Evolutionary conservation across 345 rosid genomes (phyloP), one percentile per base, ranked within the genome.

Genomic region (Lepidium didymum): DNA sequence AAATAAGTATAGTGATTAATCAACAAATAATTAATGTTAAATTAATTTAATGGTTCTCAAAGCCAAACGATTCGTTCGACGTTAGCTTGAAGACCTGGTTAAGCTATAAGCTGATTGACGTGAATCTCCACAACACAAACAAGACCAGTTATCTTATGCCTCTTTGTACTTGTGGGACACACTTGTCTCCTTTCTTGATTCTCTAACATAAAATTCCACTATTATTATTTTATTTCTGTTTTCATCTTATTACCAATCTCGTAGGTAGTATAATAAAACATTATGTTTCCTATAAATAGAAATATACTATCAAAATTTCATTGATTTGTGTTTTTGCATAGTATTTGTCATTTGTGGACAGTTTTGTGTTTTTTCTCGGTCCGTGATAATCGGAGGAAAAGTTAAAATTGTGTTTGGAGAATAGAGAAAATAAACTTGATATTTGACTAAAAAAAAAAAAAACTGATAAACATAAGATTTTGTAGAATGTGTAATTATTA

Each of bases 81-180:
- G 67, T 65, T 73, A 38, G 66, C 77, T 73, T 73, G 66, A 12
- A 59, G 54, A 41, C 33, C 42, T 74, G 63, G 73, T 67, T 60
- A 67, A 74, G 44, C 56, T 61, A 27, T 27, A 34, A 34, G 31
- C n/a, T 58, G 58, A 67, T 66, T 58, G 67, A 66, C 69, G 77
- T 73, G 53, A 58, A 21, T 67, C 68, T 62, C 56, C 27, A 56
- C 54, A 38, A 43, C 68, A 41, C 45, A 45, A 21, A 58, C 0
- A 64, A 42, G 58, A 64, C 65, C 76, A 29, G 58, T 56, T 29
- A 64, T 56, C 58, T 64, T 55, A 47, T 38, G 57, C 36, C n/a
- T 56, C 70, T 55, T 56, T 47, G 51, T 57, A 57, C 21, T 19
- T 46, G 51, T 64, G 70, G 70, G 70, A 29, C 33, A 38, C 70